These are phyloP conservation scores for Borovskyia barvae DNA, from an alignment of 208 protist genomes.

Conservation along the genomic window DNA sequence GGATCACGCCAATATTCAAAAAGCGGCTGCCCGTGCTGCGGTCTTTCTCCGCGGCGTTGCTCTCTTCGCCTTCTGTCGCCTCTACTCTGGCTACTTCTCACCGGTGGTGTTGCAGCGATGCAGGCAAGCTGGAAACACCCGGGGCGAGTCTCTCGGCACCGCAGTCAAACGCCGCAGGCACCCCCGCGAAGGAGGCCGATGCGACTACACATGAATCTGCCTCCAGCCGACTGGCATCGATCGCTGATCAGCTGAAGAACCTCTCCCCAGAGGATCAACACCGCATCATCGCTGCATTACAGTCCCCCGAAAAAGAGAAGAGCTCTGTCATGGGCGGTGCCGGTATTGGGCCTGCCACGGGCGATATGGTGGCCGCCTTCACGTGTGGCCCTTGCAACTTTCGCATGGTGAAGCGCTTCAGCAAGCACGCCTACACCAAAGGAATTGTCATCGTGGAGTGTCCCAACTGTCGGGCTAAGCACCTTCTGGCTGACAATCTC, in stretches of 20 bases:
- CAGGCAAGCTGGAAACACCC: no score
- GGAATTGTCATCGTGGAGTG: conserved; percentile 93
- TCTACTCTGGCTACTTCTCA: no score
- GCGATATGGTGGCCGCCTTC: conserved; percentile 89
- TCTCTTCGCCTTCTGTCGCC: not conserved
- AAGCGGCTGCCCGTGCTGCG: no score
- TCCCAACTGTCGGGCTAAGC: conserved; percentile 76
- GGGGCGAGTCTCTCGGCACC: no score
- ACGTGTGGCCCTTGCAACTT: conserved; percentile 85
- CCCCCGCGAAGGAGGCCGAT: not conserved
- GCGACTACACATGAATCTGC: not conserved
- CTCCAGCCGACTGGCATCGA: conserved; percentile 4
- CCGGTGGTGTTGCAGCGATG: no score
- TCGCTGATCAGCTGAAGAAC: conserved; percentile 34
- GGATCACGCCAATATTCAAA: no score
- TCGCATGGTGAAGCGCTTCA: conserved; percentile 91
- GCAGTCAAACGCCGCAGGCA: no score
- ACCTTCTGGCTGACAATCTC: conserved; percentile 92
- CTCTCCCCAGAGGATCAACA: conserved; percentile 59
- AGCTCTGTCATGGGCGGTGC: conserved; percentile 72
- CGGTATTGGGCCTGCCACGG: conserved; percentile 72
- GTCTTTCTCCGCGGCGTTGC: no score
- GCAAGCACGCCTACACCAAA: conserved; percentile 89
- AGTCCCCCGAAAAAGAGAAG: conserved; percentile 38
- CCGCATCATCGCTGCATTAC: conserved; percentile 61